Evolutionary conservation across 805 yeast species (phyloP), one percentile per base, ranked within the genome.

Genomic region (Metschnikowia peoriensis): DNA sequence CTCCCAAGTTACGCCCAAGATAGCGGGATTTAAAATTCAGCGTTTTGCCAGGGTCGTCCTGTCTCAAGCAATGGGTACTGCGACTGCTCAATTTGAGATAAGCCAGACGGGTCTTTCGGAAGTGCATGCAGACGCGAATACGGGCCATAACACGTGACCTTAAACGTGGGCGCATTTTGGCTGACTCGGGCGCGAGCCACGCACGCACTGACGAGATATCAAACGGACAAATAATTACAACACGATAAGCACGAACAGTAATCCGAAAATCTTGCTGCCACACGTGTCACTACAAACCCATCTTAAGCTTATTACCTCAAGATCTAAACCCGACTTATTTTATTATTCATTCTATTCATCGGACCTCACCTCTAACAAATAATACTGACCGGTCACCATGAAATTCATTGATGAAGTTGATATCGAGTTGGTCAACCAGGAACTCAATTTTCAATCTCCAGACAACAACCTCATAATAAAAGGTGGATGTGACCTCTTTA

Each of bases 351-450:
- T 22, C 22, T 22, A 22, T 22, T 22, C 22, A 22, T 22, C 22
- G 22, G 4, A 22, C 22, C 22, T 22, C 22, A 22, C 22, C 22
- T 22, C 22, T 22, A 22, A 32, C 10, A 32, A 32, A 32, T 9
- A 40, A 15, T 17, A 17, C 28, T 14, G 14, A 40, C 17, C 17
- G n/a, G 35, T 39, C 41, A 46, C 44, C 28, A 54, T 46, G 57
- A 54, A 91, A 93, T 94, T 89, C 71, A 86, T 94, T 54, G 98
- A 94, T 67, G 94, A 88, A 64, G 86, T 90, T 39, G 97, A 92
- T 63, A 84, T 94, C n/a, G 97, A 91, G 68, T 79, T 87, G 60
- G 87, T 94, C 38, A 91, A 91, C 65, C 96, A 91, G 64, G 88
- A 89, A 50, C 81, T 94, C 51, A 65, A 66, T 43, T 61, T 62